phyloP scores from a whole-genome alignment of 2,329 filamentous ascomycete species.

The Aspergillus intermedius region DNA sequence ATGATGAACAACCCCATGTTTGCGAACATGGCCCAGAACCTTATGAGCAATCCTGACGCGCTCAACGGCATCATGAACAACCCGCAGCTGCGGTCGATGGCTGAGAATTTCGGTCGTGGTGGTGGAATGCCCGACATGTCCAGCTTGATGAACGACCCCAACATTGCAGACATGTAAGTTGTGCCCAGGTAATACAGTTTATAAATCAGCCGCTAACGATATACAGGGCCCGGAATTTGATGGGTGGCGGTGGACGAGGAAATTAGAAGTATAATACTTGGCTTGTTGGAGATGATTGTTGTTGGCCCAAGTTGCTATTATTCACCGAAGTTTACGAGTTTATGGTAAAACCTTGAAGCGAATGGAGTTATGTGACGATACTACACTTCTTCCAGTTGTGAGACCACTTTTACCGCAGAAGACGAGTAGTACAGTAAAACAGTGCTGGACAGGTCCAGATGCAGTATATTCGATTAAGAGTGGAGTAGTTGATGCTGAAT shows the following conservation, averaged over 20 bases:
- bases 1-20: constrained; percentile 99
- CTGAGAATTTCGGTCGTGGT: constrained; percentile 63
- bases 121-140: constrained; percentile 86
- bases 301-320: background rate
- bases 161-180: constrained; percentile 85
- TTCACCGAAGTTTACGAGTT: background rate
- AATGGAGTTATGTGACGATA: background rate
- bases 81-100: constrained; percentile 81
- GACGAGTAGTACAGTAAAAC: background rate
- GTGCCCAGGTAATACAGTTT: background rate
- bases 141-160: constrained; percentile 84
- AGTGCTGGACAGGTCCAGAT: background rate
- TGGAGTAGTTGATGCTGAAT: constrained; percentile 3
- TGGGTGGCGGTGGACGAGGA: constrained; percentile 51
- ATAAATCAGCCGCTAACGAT: constrained; percentile 6
- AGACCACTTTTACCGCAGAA: no score
- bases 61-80: constrained; percentile 93
- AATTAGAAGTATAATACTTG: background rate
- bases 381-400: background rate
- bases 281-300: no score
- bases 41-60: constrained; percentile 95
- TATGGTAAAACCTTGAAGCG: background rate
- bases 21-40: constrained; percentile 88
- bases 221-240: constrained; percentile 59
- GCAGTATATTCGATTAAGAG: background rate